Evolutionary conservation across 805 yeast species (phyloP).

Genomic region (Ogataea parapolymorpha): DNA sequence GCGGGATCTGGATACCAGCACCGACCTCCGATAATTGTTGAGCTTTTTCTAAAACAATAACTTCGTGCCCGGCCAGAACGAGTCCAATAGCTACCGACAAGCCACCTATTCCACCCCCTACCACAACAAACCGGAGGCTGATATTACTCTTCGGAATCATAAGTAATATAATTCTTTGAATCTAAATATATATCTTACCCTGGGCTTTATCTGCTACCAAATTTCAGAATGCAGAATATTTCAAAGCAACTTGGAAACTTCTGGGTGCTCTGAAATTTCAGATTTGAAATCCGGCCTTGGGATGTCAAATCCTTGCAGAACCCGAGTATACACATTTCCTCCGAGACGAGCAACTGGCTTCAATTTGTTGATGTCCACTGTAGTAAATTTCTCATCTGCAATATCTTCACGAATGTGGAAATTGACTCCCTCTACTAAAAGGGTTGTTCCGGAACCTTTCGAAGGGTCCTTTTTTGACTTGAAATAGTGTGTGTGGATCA

Average conservation of each 20-base stretch:
- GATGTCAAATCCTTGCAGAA: constrained; percentile 43
- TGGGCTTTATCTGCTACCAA: constrained; percentile 3
- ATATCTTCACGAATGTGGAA: constrained; percentile 59
- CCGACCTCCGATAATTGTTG: constrained; percentile 18
- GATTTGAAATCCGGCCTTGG: constrained; percentile 41
- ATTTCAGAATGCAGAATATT: constrained; percentile 12
- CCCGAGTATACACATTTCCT: constrained; percentile 46
- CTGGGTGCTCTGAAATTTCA: constrained; percentile 13
- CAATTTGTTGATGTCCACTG: constrained; percentile 44
- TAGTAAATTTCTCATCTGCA: constrained; percentile 37
- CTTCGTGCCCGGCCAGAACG: constrained; percentile 25
- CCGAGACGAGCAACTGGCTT: constrained; percentile 57
- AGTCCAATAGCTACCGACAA: constrained; percentile 29
- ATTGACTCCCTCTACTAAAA: constrained; percentile 52
- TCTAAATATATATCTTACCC: neutral
- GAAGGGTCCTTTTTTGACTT: constrained; percentile 37
- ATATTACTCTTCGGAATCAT: constrained; percentile 6
- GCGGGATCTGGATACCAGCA: constrained; percentile 22
- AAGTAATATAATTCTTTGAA: neutral
- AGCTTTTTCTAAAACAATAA: constrained; percentile 28
- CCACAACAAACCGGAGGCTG: constrained; percentile 17
- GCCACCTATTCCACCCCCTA: constrained; percentile 35
- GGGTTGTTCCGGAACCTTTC: constrained; percentile 36
- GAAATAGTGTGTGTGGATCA: constrained; percentile 44
- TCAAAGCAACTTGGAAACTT: constrained; percentile 5